A percentile compares a stretch with the other conserved stretches of the same genome.
Evolutionary conservation across 768 basidiomycete species (phyloP).

Genomic region (Phaffia australis): DNA sequence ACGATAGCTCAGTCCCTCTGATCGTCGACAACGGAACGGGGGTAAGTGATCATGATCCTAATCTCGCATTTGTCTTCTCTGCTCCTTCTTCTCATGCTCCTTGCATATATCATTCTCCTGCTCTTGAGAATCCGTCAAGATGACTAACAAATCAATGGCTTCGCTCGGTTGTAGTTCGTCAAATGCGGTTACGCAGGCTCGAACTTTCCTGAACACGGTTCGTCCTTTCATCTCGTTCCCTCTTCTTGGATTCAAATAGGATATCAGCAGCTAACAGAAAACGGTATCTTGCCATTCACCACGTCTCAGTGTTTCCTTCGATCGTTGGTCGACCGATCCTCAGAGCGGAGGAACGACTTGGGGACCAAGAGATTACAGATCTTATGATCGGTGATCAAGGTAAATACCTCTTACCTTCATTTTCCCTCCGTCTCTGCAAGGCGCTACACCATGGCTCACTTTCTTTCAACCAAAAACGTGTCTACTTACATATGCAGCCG

Average conservation of each 20-base stretch:
- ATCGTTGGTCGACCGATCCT: slow-evolving; percentile 93
- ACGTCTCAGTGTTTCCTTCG: slow-evolving; percentile 75
- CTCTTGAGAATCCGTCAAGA: slow-evolving; percentile 8
- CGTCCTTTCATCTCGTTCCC: slow-evolving; percentile 27
- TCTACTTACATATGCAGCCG: slow-evolving; percentile 44
- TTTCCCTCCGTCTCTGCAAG: background rate
- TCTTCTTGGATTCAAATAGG: background rate
- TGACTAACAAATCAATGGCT: background rate
- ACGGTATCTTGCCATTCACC: background rate
- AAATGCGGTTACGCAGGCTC: slow-evolving; percentile 84
- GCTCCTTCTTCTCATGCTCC: background rate
- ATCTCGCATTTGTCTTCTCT: too few relatives aligned
- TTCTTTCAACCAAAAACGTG: background rate
- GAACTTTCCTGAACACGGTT: slow-evolving; percentile 91
- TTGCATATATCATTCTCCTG: slow-evolving; percentile 9
- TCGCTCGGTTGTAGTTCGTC: slow-evolving; percentile 53
- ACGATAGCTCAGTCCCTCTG: slow-evolving; percentile 42
- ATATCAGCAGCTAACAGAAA: background rate
- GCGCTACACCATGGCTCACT: background rate
- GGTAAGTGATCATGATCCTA: slow-evolving; percentile 43
- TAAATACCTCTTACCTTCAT: background rate
- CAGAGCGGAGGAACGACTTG: slow-evolving; percentile 90
- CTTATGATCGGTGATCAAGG: slow-evolving; percentile 93
- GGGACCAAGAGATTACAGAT: slow-evolving; percentile 77
- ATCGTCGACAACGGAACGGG: slow-evolving; percentile 86